Evolutionary conservation across 306 rosid genomes (phyloP), one percentile per base, ranked within the genome.

Genomic region (Acacia crassicarpa): DNA sequence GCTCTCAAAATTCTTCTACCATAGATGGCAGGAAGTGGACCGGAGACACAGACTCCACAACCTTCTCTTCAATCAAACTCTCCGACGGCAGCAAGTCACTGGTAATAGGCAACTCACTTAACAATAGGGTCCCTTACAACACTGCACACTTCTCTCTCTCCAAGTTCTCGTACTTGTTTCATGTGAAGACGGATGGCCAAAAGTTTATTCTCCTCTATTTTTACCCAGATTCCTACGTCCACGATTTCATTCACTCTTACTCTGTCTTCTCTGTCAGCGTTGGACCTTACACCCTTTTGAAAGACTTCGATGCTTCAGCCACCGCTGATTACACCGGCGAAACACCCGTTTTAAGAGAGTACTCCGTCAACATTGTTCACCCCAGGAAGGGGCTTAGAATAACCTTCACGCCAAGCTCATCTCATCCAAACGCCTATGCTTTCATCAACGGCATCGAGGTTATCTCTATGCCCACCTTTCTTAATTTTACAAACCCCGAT

Each of bases 391-490:
- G 53, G 23, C 22, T 87, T 15, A 77, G 75, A 45, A 19, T 92
- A 25, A 83, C 84, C 0, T 92, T 92, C 87, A 38, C 19, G 2
- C 91, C 94, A 46, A 58, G 4, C 11, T 25, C 19, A 65, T n/a
- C n/a, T 13, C 35, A 10, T 5, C 16, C 74, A 7, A 82, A 81
- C 7, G 62, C 85, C 0, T 82, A 80, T 30, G 93, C 89, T 54
- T 90, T 90, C 32, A 35, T 90, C 67, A 90, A 90, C 11, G 93
- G 88, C 11, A 90, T 92, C 3, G 94, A 92, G 73, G 62, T 90
- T 0, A 78, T 92, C 4, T 90, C 97, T 1, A 90, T 92, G 93
- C 70, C 70, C 70, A 65, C 20, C 11, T 30, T 13, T 15, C 43
- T 65, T 33, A 33, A 66, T 8, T 66, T 15, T 44, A 66, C 72